These are phyloP conservation scores for Circinella minor DNA, from an alignment of 371 early-diverging fungal species.

Conservation along the genomic window DNA sequence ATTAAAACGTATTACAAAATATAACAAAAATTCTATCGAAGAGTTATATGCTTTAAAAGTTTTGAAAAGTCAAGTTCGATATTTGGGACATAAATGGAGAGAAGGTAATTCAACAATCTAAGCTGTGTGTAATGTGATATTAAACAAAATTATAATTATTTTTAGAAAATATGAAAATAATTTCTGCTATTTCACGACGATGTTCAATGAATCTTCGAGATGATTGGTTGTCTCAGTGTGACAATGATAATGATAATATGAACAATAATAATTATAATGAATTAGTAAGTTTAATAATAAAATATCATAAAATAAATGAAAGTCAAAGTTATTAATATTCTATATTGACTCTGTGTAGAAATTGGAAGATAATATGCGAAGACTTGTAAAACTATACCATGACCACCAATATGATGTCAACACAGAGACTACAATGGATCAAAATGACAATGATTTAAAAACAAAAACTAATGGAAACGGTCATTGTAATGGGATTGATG, in stretches of 20 bases:
- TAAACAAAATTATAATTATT: background rate
- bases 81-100: slow-evolving; percentile 85
- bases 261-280: slow-evolving; percentile 62
- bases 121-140: slow-evolving; percentile 5
- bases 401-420: slow-evolving; percentile 58
- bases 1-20: slow-evolving; percentile 73
- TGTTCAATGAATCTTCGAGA: slow-evolving; percentile 69
- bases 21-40: slow-evolving; percentile 60
- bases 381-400: slow-evolving; percentile 66
- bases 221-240: slow-evolving; percentile 64
- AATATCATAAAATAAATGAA: too few relatives aligned
- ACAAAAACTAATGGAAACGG: background rate
- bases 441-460: background rate
- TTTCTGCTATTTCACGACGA: slow-evolving; percentile 76
- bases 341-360: slow-evolving; percentile 33
- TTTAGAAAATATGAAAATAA: slow-evolving; percentile 73
- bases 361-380: slow-evolving; percentile 60
- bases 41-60: slow-evolving; percentile 79
- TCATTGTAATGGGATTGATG: slow-evolving; percentile 1
- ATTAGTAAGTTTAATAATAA: slow-evolving; percentile 47
- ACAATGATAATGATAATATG: slow-evolving; percentile 22
- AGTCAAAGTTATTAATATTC: too few relatives aligned
- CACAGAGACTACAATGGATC: slow-evolving; percentile 21
- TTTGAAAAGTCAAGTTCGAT: slow-evolving; percentile 78
- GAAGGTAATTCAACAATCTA: slow-evolving; percentile 43